Evolutionary conservation across 2,329 filamentous ascomycete species (phyloP), one percentile per base, ranked within the genome.

Genomic region (Colletotrichum eremochloae): DNA sequence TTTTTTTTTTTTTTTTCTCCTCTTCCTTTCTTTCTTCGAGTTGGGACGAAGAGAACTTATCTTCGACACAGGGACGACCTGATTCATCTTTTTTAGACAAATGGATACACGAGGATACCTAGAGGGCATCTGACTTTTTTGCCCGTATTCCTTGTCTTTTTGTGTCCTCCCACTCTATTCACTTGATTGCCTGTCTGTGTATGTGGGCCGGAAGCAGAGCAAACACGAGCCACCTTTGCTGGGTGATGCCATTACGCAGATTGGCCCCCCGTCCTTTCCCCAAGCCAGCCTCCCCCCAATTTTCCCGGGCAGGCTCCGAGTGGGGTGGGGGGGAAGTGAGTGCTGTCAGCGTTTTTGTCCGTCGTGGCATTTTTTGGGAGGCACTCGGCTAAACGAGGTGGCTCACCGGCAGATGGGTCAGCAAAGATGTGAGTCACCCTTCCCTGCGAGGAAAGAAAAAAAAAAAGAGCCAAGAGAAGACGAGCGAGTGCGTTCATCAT

Each of bases 401-500:
- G 29, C 55, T 61, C 61, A n/a, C 38, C 66, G 20, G 29, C n/a
- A 8, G 24, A 66, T 36, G 42, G 57, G 44, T 24, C 46, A 24
- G 42, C 52, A 58, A 40, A 63, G 29, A 52, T 63, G 58, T 71
- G 68, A 71, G 57, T 71, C 68, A 71, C 52, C 33, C n/a, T 71
- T 71, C 64, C 64, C 31, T 42, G 68, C 38, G 18, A 11, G 24
- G 24, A 24, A 24, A 24, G 24, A 24, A 24, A 24, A 24, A 24
- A 24, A 24, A 24, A 24, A 24, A 12, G 14, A 29, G 48, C 46
- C 40, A 42, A 29, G 24, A 24, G 15, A 24, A 24, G 36, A n/a
- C 15, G 11, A 18, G 33, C 44, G 44, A 38, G 60, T 48, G 46
- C 24, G 46, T 38, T 62, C 42, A 63, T 57, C 62, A 66, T 60